A percentile compares a stretch with the other conserved stretches of the same genome.
Evolutionary conservation across 1,284 basidiomycete genomes (phyloP).

Genomic region (Cystobasidium slooffiae): DNA sequence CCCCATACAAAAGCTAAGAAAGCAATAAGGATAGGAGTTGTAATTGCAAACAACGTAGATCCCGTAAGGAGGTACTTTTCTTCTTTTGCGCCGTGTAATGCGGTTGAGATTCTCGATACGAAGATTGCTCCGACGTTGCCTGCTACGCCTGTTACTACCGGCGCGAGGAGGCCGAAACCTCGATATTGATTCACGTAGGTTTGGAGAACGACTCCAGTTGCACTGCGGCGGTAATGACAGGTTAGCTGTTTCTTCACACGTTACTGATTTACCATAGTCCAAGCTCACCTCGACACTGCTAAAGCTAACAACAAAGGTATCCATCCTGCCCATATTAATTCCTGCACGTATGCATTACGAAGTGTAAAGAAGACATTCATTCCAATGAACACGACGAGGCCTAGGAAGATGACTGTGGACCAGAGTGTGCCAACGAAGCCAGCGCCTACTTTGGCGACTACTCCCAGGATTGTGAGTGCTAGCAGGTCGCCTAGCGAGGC

Average conservation of each 20-base stretch:
- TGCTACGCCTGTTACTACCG: slow-evolving; percentile 84
- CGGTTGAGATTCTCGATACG: slow-evolving; percentile 85
- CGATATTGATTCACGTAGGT: slow-evolving; percentile 82
- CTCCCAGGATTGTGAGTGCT: slow-evolving; percentile 64
- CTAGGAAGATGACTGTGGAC: slow-evolving; percentile 66
- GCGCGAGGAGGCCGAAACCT: slow-evolving; percentile 84
- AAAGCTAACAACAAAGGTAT: slow-evolving; percentile 86
- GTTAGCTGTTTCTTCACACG: not conserved
- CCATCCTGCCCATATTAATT: slow-evolving; percentile 84
- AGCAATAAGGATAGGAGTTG: slow-evolving; percentile 73
- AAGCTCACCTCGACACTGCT: slow-evolving; percentile 68
- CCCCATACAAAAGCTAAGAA: slow-evolving; percentile 70
- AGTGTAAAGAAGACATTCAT: slow-evolving; percentile 64
- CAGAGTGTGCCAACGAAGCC: slow-evolving; percentile 56
- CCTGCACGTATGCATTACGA: slow-evolving; percentile 69
- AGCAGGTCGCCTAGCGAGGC: slow-evolving; percentile 90
- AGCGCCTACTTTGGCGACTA: slow-evolving; percentile 55
- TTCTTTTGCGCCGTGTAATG: slow-evolving; percentile 66
- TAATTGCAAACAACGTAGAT: slow-evolving; percentile 70
- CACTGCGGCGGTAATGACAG: slow-evolving; percentile 59
- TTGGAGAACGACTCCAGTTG: slow-evolving; percentile 88
- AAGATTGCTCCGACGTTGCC: slow-evolving; percentile 90
- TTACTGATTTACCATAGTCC: not conserved
- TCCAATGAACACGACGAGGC: slow-evolving; percentile 64
- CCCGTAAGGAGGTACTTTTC: slow-evolving; percentile 54